Evolutionary conservation across 148 eudicot species (phyloP).

Genomic region (Spergularia bocconei): DNA sequence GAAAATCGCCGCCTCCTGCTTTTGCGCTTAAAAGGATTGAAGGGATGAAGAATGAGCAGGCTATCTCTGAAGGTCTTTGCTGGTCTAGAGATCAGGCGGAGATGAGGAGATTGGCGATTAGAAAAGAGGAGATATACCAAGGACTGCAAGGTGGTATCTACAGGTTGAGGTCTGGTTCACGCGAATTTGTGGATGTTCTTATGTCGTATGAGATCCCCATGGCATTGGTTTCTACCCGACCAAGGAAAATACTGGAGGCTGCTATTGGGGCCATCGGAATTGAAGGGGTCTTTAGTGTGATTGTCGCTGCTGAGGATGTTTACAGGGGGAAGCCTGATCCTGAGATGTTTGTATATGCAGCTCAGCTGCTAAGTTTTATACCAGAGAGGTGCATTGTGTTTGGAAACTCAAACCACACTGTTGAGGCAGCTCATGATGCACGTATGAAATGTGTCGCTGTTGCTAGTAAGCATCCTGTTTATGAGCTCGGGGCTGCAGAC

Average conservation of each 20-base stretch:
- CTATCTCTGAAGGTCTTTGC: conserved; percentile 86
- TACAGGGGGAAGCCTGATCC: conserved; percentile 95
- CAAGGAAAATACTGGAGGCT: conserved; percentile 63
- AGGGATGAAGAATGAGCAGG: conserved; percentile 98
- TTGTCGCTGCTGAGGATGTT: conserved; percentile 90
- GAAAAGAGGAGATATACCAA: conserved; percentile 81
- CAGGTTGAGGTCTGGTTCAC: conserved; percentile 74
- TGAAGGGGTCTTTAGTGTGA: conserved; percentile 69
- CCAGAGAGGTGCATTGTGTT: conserved; percentile 94
- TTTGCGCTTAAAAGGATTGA: conserved; percentile 59
- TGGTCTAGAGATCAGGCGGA: conserved; percentile 85
- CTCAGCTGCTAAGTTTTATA: conserved; percentile 65
- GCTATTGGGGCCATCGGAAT: conserved; percentile 71
- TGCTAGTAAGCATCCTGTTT: conserved; percentile 91
- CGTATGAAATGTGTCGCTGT: conserved; percentile 96
- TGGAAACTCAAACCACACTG: conserved; percentile 84
- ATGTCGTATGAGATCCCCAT: conserved; percentile 70
- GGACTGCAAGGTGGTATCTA: conserved; percentile 74
- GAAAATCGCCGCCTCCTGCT: conserved; percentile 67
- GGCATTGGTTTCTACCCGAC: conserved; percentile 90
- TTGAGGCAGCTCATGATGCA: conserved; percentile 96
- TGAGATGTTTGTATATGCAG: conserved; percentile 89
- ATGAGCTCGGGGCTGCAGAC: conserved; percentile 92
- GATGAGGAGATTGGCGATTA: conserved; percentile 53
- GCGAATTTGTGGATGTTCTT: conserved; percentile 62